phyloP scores from a whole-genome alignment of 2,329 filamentous ascomycete species.

The Penicillium sp. region DNA sequence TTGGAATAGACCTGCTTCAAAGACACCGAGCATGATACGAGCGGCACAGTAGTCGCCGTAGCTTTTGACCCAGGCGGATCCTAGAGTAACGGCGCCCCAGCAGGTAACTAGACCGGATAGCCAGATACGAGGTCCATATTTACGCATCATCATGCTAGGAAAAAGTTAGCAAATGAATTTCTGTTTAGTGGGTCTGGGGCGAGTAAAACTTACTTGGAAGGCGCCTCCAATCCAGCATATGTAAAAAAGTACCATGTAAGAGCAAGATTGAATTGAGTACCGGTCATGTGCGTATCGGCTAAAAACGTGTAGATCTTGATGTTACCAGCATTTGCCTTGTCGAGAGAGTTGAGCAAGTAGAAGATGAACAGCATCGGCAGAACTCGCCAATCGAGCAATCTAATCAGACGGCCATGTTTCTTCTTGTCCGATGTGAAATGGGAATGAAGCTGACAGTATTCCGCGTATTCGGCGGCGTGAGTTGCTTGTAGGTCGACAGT shows the following conservation, averaged over 20 bases:
- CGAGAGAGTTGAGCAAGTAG: too few relatives aligned
- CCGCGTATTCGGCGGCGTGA: too few relatives aligned
- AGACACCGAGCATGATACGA: conserved; percentile 29
- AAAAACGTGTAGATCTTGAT: conserved; percentile 20
- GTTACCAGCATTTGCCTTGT: conserved; percentile 23
- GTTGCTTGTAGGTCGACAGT: too few relatives aligned
- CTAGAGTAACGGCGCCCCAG: conserved; percentile 16
- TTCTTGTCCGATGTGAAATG: too few relatives aligned
- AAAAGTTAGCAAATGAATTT: too few relatives aligned
- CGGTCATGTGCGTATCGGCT: conserved; percentile 18
- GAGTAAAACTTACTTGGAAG: background rate
- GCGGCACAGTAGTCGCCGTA: conserved; percentile 27
- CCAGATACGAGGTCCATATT: too few relatives aligned
- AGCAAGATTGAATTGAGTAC: conserved; percentile 33
- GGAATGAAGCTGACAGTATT: too few relatives aligned
- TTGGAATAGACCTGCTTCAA: conserved; percentile 37
- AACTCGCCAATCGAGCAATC: too few relatives aligned
- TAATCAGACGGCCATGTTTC: too few relatives aligned
- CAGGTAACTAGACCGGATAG: background rate
- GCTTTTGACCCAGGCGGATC: conserved; percentile 28
- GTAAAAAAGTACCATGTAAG: conserved; percentile 31
- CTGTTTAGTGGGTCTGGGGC: too few relatives aligned
- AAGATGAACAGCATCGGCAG: too few relatives aligned
- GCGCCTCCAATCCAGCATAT: conserved; percentile 26
- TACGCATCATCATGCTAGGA: too few relatives aligned